Conservation (phyloP, 1,284 basidiomycete genomes). For the Leccinum subfulvum region DNA sequence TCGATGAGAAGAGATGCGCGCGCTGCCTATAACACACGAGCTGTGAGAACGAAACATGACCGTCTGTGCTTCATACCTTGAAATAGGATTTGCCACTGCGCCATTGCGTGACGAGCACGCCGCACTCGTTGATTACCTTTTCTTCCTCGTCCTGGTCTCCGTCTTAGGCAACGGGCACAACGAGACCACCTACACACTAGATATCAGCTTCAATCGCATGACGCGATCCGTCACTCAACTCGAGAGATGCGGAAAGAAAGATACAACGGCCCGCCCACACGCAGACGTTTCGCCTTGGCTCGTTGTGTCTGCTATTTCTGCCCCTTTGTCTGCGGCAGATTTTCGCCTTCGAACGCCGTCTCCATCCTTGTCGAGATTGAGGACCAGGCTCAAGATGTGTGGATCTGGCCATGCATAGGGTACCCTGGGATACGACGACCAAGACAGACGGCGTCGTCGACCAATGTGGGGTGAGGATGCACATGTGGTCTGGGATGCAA, state of each 20-base stretch:
- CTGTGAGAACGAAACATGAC: background rate
- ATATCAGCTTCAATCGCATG: slow-evolving; percentile 59
- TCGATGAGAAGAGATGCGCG: slow-evolving; percentile 56
- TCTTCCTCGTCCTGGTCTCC: slow-evolving; percentile 38
- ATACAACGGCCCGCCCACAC: slow-evolving; percentile 54
- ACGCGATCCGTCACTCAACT: slow-evolving; percentile 47
- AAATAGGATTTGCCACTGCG: slow-evolving; percentile 69
- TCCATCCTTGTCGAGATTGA: slow-evolving; percentile 20
- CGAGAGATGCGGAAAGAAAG: slow-evolving; percentile 56
- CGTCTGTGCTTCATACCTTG: slow-evolving; percentile 41
- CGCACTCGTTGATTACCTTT: slow-evolving; percentile 49
- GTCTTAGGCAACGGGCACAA: slow-evolving; percentile 40
- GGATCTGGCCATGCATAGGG: slow-evolving; percentile 78
- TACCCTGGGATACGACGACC: slow-evolving; percentile 55
- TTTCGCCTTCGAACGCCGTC: slow-evolving; percentile 22
- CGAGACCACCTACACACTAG: slow-evolving; percentile 51
- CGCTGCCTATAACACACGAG: slow-evolving; percentile 16
- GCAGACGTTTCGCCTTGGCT: slow-evolving; percentile 27
- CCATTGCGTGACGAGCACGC: slow-evolving; percentile 69
- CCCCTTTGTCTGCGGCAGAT: slow-evolving; percentile 2
- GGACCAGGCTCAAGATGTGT: slow-evolving; percentile 38
- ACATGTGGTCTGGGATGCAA: slow-evolving; percentile 40
- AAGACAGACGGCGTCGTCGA: slow-evolving; percentile 73
- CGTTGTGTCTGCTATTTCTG: background rate
- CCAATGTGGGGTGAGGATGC: slow-evolving; percentile 53